Percentiles rank a stretch among this genome's conserved stretches.
phyloP scores from a whole-genome alignment of 1,284 basidiomycete species.

The Rhizoctonia solani region DNA sequence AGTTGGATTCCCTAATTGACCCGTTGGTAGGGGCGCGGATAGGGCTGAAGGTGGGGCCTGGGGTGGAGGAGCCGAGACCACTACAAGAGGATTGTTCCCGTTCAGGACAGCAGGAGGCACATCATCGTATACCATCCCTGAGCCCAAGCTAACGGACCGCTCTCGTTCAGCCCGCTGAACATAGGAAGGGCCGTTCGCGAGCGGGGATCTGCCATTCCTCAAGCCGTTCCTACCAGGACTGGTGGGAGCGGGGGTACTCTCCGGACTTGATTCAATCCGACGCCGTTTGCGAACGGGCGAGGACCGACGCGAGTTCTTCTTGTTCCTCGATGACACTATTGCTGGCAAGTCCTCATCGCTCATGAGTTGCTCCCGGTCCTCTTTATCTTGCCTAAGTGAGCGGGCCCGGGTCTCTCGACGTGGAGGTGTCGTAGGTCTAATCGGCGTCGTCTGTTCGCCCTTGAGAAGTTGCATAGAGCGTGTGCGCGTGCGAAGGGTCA shows the following conservation, averaged over 20 bases:
- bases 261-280: constrained; percentile 31
- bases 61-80: too few species aligned
- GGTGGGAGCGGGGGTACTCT: constrained; percentile 7
- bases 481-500: constrained; percentile 39
- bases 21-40: neutral
- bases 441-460: constrained; percentile 43
- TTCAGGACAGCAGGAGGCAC: neutral
- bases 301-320: neutral
- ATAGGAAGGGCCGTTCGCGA: constrained; percentile 7
- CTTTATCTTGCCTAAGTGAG: neutral
- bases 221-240: constrained; percentile 30
- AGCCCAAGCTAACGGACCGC: constrained; percentile 32
- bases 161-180: neutral
- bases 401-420: constrained; percentile 30
- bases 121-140: constrained; percentile 26
- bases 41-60: neutral
- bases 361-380: neutral
- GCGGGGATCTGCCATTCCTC: constrained; percentile 39
- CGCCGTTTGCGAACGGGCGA: constrained; percentile 28
- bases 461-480: constrained; percentile 18
- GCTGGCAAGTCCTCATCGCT: constrained; percentile 3
- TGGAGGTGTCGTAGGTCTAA: constrained; percentile 38
- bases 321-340: neutral
- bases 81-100: too few species aligned
- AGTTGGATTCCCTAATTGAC: constrained; percentile 1